Percentiles rank a stretch among this genome's conserved stretches.
Conservation (phyloP, 495 filamentous ascomycete genomes). For the Mytilinidion resinicola region DNA sequence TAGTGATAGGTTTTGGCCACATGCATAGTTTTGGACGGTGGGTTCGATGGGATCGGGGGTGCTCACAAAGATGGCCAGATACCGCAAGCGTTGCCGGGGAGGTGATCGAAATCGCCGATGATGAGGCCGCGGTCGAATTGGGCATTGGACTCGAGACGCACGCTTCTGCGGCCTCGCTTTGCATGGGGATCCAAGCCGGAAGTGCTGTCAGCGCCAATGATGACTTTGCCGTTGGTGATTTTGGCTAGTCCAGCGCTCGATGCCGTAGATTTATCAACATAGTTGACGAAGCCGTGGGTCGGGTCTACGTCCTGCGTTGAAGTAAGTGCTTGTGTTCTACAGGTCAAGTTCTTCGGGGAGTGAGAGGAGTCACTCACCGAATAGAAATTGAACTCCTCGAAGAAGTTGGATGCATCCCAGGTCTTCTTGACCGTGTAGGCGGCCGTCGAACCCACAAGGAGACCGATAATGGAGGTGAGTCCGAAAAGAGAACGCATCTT, state of each 20-base stretch:
- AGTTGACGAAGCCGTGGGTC: conserved; percentile 5
- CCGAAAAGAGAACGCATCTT: too few species aligned
- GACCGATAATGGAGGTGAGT: too few species aligned
- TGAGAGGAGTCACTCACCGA: conserved; percentile 19
- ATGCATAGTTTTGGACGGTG: too few species aligned
- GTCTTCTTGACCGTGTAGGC: conserved; percentile 1
- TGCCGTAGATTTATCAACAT: conserved; percentile 18
- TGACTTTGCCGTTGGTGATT: conserved; percentile 9
- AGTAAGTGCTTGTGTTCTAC: neutral
- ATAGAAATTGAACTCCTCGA: conserved; percentile 31
- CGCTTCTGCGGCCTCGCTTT: conserved; percentile 22
- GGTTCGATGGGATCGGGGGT: conserved; percentile 42
- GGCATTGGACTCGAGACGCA: conserved; percentile 26
- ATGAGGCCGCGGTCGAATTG: conserved; percentile 31
- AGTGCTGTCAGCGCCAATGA: conserved; percentile 27
- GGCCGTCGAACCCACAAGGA: neutral
- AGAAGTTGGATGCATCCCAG: conserved; percentile 17
- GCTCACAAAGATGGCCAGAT: conserved; percentile 20
- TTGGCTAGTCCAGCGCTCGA: conserved; percentile 21
- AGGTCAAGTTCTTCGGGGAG: conserved; percentile 23
- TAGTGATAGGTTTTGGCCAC: conserved; percentile 40
- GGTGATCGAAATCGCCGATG: conserved; percentile 31
- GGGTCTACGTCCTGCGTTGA: too few species aligned
- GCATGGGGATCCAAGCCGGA: conserved; percentile 19
- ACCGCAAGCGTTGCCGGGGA: conserved; percentile 31